Conservation (phyloP, 345 rosid genomes). For the Hibiscus mutabilis region DNA sequence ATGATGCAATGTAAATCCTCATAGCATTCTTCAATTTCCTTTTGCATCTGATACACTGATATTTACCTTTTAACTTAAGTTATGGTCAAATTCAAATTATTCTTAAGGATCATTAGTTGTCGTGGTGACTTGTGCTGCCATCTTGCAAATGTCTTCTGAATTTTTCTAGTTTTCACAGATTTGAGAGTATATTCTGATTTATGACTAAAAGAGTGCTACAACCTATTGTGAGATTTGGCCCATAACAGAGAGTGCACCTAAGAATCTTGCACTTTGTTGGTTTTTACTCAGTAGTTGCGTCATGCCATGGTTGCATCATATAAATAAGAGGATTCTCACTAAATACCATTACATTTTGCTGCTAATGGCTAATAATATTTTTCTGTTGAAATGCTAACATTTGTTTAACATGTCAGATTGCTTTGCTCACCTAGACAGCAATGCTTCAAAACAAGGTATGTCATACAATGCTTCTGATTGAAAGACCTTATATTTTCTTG, state of each 20-base stretch:
- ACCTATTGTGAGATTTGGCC: too few relatives aligned
- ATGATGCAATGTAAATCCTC: neutral
- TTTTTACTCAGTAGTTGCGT: neutral
- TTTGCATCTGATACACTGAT: neutral
- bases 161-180: neutral
- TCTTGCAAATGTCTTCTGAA: neutral
- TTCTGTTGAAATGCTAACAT: constrained; percentile 17
- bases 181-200: neutral
- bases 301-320: neutral
- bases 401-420: constrained; percentile 47
- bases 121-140: neutral
- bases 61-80: neutral
- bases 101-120: neutral
- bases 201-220: neutral
- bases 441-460: constrained; percentile 57
- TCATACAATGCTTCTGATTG: neutral
- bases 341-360: neutral
- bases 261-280: neutral
- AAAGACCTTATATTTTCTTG: neutral
- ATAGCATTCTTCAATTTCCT: neutral
- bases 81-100: neutral
- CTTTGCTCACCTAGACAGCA: constrained; percentile 54
- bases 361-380: neutral
- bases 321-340: constrained; percentile 2
- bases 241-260: neutral